Base-by-base conservation (phyloP, 1,284 basidiomycete species). In the Stygiomarasmius scandens region DNA sequence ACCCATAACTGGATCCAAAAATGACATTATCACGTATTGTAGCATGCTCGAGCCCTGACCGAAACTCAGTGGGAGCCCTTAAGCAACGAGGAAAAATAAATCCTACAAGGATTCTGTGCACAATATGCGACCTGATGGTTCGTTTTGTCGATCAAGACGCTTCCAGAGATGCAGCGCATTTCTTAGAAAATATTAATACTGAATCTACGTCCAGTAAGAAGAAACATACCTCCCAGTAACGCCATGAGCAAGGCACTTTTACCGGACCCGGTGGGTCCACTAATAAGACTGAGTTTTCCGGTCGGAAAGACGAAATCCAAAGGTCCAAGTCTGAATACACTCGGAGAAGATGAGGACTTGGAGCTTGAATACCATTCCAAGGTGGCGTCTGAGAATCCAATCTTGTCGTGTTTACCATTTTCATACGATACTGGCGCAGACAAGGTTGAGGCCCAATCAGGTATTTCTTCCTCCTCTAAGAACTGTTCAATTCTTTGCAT, bases 11-110 rank as follows among this genome's bases (percentile, higher is more conserved):
- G 20, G 86, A 84, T 1, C 90, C 90, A 69, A 95, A 96, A 3
- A 93, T 74, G 63, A 93, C 89, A 65, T 94, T 94, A 49, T 92
- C 89, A 19, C 84, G 80, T 55, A 93, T 90, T 2, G 90, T 92
- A 5, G 88, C 90, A 68, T 89, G 85, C 64, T 87, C 85, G 6
- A 87, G 77, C 85, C 85, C 84, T 86, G 56, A 9, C 52, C 4
- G 16, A 47, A 57, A 47, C 14, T 46, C n/a, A 49, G 14, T 38
- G 32, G 51, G 34, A 54, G 60, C 27, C 61, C 19, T 36, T 22
- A 51, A 52, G 16, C 32, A n/a, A 60, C 12, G 16, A 45, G 41
- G 12, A 24, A 25, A 45, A 25, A 16, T 41, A 51, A 65, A 80
- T 69, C 61, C n/a, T n/a, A 87, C 88, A 88, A 70, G 85, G 81